These are phyloP conservation scores for Dioscorea zingiberensis DNA, from an alignment of 106 monocot genomes.

Conservation along the genomic window DNA sequence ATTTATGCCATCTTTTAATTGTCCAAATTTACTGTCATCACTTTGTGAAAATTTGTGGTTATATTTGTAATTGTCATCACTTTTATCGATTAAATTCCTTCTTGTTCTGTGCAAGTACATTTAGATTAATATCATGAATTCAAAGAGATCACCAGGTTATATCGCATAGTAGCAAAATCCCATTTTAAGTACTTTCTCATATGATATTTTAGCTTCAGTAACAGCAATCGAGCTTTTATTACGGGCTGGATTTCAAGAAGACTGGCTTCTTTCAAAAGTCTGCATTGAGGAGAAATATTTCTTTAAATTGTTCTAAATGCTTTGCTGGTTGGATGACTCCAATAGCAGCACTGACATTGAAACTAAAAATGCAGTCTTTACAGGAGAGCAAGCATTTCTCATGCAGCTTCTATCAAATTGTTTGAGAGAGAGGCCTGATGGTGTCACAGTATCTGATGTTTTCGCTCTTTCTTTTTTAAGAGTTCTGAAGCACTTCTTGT, in stretches of 20 bases:
- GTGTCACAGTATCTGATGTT: constrained; percentile 28
- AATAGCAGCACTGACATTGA: neutral
- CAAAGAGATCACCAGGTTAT: neutral
- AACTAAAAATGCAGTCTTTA: constrained; percentile 10
- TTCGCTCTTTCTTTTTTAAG: constrained; percentile 38
- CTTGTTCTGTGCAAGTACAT: neutral
- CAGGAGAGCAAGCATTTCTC: constrained; percentile 57
- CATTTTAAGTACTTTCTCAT: neutral
- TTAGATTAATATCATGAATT: neutral
- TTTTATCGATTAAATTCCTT: no score
- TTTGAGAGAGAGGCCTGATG: constrained; percentile 41
- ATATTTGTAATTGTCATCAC: no score
- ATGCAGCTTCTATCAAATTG: constrained; percentile 47
- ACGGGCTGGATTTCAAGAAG: constrained; percentile 62
- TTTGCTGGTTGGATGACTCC: constrained; percentile 12
- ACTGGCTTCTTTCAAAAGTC: constrained; percentile 62
- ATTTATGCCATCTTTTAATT: no score
- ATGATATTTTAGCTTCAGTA: neutral
- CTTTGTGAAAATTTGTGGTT: no score
- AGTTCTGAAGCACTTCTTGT: constrained; percentile 36
- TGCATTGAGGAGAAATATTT: constrained; percentile 67
- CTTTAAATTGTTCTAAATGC: constrained; percentile 27
- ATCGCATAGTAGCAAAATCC: neutral
- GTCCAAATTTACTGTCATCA: no score
- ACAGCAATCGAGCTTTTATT: neutral